A percentile compares a stretch with the other conserved stretches of the same genome.
These are phyloP conservation scores for Cercospora janseana DNA, from an alignment of 2,329 filamentous ascomycete genomes.

Conservation along the genomic window DNA sequence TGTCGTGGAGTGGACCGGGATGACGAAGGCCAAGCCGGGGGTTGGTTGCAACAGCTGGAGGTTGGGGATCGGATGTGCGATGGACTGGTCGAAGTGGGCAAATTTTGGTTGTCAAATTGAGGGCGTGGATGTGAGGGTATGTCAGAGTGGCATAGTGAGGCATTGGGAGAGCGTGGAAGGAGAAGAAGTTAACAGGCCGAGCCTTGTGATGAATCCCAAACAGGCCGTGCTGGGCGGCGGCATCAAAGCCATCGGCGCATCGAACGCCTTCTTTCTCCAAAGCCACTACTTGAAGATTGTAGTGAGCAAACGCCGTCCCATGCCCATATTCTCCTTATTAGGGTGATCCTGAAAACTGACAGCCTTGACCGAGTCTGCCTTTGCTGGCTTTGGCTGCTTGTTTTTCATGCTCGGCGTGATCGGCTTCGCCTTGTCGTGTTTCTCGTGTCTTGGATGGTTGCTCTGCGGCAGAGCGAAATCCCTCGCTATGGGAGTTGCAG, in stretches of 20 bases:
- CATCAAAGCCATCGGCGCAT: conserved; percentile 15
- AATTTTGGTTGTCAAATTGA: no score
- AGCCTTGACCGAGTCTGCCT: conserved; percentile 16
- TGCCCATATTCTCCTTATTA: conserved; percentile 25
- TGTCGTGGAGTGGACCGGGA: neutral
- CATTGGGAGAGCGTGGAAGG: no score
- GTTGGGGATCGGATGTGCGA: neutral
- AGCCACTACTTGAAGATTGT: conserved; percentile 14
- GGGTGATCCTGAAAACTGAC: conserved; percentile 17
- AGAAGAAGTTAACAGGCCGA: no score
- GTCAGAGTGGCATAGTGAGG: no score
- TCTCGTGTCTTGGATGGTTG: conserved; percentile 14
- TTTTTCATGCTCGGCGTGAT: conserved; percentile 5
- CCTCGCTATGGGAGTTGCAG: conserved; percentile 26
- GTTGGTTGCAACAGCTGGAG: neutral
- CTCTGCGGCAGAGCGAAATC: conserved; percentile 29
- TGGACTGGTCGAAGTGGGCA: no score
- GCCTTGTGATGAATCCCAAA: no score
- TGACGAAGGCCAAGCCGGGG: conserved; percentile 4
- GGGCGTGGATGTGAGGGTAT: no score
- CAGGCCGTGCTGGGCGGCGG: no score
- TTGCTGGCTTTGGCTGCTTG: conserved; percentile 8
- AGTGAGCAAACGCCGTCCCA: conserved; percentile 27
- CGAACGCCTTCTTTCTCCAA: neutral
- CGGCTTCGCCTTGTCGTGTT: conserved; percentile 21